These are phyloP conservation scores for Gardenia jasminoides DNA, from an alignment of 257 asterid species.

Conservation along the genomic window DNA sequence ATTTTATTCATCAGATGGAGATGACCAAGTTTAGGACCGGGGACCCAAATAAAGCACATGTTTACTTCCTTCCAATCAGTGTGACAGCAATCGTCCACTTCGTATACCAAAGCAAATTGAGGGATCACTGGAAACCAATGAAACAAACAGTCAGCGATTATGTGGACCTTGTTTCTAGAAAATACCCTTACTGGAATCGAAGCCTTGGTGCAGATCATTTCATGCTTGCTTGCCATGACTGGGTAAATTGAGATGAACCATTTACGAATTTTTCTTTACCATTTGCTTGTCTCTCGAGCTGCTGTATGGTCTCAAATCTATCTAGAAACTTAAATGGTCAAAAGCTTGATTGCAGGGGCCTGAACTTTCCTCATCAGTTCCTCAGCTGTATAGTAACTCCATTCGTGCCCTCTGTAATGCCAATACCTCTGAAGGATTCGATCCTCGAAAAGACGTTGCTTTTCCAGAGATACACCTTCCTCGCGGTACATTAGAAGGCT, in stretches of 20 bases:
- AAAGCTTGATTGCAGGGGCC: conserved; percentile 30
- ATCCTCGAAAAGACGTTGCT: conserved; percentile 31
- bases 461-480: conserved; percentile 39
- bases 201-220: conserved; percentile 77
- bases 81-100: conserved; percentile 76
- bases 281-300: background rate
- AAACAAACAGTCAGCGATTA: conserved; percentile 63
- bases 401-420: conserved; percentile 36
- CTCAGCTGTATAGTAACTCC: conserved; percentile 28
- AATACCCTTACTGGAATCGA: conserved; percentile 73
- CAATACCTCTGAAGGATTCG: conserved; percentile 34
- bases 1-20: conserved; percentile 72
- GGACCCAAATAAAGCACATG: conserved; percentile 63
- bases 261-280: background rate
- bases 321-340: too few relatives aligned
- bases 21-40: conserved; percentile 55
- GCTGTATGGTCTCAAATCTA: background rate
- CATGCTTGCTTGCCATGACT: conserved; percentile 86
- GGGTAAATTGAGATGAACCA: conserved; percentile 40
- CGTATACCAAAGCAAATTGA: conserved; percentile 41
- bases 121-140: conserved; percentile 71
- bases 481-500: conserved; percentile 19
- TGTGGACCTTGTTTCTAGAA: conserved; percentile 45
- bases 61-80: conserved; percentile 82
- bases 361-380: conserved; percentile 31